Evolutionary conservation across 495 filamentous ascomycete species (phyloP).

Genomic region (Penicillium diatomitis): DNA sequence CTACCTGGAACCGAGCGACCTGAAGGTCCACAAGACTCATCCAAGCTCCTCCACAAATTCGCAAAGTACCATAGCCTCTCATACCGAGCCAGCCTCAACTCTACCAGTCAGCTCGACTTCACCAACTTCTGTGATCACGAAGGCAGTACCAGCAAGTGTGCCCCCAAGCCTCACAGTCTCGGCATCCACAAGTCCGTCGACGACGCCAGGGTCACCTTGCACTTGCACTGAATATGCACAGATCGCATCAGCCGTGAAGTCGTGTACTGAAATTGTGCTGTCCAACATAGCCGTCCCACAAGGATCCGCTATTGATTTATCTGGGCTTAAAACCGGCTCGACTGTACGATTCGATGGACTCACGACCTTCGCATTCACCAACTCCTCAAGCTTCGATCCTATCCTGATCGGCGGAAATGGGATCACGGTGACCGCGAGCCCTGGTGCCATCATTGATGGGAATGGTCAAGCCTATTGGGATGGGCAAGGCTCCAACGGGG

Average conservation of each 20-base stretch:
- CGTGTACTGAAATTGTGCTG: neutral
- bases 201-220: neutral
- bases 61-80: no score
- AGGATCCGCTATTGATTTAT: neutral
- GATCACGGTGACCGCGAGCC: neutral
- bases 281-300: neutral
- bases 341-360: neutral
- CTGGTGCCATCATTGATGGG: neutral
- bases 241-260: neutral
- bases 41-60: neutral
- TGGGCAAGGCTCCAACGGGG: neutral
- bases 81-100: no score
- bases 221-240: neutral
- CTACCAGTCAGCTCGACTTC: no score
- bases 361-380: neutral
- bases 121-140: no score
- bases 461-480: neutral
- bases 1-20: neutral
- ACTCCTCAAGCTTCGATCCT: neutral
- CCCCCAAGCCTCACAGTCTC: neutral
- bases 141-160: no score
- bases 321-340: neutral
- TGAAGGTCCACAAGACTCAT: neutral
- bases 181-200: neutral
- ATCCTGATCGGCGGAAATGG: neutral